Evolutionary conservation across 1,284 basidiomycete genomes (phyloP), one percentile per base, ranked within the genome.

Genomic region (Thecaphora thlaspeos): DNA sequence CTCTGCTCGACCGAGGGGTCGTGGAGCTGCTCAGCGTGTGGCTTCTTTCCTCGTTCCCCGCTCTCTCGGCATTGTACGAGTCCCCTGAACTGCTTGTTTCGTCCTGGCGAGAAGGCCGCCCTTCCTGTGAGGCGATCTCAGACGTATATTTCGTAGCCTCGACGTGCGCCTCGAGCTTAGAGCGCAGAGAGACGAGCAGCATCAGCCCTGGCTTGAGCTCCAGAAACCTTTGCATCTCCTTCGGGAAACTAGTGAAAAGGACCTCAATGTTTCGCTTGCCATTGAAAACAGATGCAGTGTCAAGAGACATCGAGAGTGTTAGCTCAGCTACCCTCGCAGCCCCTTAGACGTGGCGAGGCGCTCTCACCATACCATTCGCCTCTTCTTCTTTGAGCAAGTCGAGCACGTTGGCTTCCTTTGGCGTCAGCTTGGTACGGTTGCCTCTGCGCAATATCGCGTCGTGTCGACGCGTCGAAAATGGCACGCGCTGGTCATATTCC

Each of bases 251-350:
- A 8, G 39, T 21, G 12, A 40, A n/a, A 10, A 40, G 21, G 18
- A 21, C 19, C 39, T 40, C 39, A 17, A 40, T 40, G 39, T 40
- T n/a, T n/a, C n/a, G n/a, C n/a, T n/a, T n/a, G n/a, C n/a, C n/a
- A n/a, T n/a, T n/a, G n/a, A n/a, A n/a, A n/a, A n/a, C n/a, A n/a
- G n/a, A n/a, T n/a, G n/a, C n/a, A n/a, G n/a, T n/a, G n/a, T n/a
- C n/a, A n/a, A n/a, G n/a, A n/a, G n/a, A n/a, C n/a, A n/a, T n/a
- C n/a, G n/a, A n/a, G n/a, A n/a, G n/a, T n/a, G n/a, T n/a, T n/a
- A n/a, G n/a, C n/a, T n/a, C n/a, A n/a, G n/a, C n/a, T n/a, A n/a
- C n/a, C n/a, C n/a, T n/a, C n/a, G n/a, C n/a, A n/a, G n/a, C n/a
- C n/a, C n/a, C n/a, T n/a, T n/a, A n/a, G n/a, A n/a, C n/a, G n/a